Percentiles rank a stretch among this genome's conserved stretches.
Evolutionary conservation across 2,329 filamentous ascomycete species (phyloP).

Genomic region (Cercospora brassicicola): DNA sequence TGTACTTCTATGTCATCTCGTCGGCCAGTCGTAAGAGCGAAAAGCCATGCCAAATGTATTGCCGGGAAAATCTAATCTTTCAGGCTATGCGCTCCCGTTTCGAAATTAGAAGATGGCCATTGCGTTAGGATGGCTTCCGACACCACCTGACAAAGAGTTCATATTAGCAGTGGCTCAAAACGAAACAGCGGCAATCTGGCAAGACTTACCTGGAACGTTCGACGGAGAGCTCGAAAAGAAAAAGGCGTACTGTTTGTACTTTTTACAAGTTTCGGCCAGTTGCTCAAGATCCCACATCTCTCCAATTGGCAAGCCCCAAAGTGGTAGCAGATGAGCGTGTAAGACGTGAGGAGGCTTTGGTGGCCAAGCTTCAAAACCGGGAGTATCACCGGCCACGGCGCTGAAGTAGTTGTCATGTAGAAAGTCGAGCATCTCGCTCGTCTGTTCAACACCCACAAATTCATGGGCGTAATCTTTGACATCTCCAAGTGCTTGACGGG

Average conservation of each 20-base stretch:
- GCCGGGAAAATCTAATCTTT: background rate
- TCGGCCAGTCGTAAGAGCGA: background rate
- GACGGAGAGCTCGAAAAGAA: constrained; percentile 28
- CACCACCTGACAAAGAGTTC: constrained; percentile 29
- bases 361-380: constrained; percentile 19
- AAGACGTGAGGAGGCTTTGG: constrained; percentile 14
- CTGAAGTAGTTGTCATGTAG: constrained; percentile 20
- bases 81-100: background rate
- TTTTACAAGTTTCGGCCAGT: constrained; percentile 35
- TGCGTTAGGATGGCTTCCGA: constrained; percentile 41
- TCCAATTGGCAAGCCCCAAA: constrained; percentile 34
- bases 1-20: background rate
- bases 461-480: constrained; percentile 11
- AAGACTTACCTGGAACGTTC: constrained; percentile 8
- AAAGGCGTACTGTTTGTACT: constrained; percentile 35
- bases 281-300: constrained; percentile 42
- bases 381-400: constrained; percentile 20
- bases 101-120: constrained; percentile 39
- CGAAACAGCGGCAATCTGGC: background rate
- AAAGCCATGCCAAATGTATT: background rate
- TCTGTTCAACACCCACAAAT: constrained; percentile 15
- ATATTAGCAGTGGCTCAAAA: background rate
- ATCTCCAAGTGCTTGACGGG: constrained; percentile 17
- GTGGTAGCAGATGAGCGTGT: constrained; percentile 27
- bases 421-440: constrained; percentile 15